Evolutionary conservation across 208 protist genomes (phyloP).

Genomic region (Vickermania spadyakhi): DNA sequence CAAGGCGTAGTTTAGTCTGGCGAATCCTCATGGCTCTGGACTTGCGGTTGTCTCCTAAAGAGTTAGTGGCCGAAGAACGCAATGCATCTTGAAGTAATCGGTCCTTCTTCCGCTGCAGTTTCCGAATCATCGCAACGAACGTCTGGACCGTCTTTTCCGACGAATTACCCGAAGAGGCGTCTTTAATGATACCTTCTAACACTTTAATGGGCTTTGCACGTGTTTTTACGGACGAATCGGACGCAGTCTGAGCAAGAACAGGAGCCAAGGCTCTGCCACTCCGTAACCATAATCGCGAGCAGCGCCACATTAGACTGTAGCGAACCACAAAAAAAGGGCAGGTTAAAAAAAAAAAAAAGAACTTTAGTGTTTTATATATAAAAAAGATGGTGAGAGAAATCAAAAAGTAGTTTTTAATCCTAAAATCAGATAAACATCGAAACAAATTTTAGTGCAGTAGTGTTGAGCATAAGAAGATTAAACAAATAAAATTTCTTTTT

Average conservation of each 20-base stretch:
- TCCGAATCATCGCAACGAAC: not conserved
- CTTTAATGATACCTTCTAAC: not conserved
- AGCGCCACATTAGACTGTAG: not conserved
- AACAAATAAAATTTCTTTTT: too few species aligned
- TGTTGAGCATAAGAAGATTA: too few species aligned
- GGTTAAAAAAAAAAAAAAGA: not conserved
- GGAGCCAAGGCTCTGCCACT: not conserved
- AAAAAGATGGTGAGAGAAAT: too few species aligned
- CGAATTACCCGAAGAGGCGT: not conserved
- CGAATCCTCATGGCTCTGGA: not conserved
- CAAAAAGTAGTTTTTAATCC: too few species aligned
- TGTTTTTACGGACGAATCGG: not conserved
- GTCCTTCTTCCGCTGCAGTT: not conserved
- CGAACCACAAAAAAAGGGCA: not conserved
- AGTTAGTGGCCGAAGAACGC: not conserved
- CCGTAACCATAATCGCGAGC: not conserved
- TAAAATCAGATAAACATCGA: too few species aligned
- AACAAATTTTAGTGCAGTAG: too few species aligned
- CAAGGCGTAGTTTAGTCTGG: not conserved
- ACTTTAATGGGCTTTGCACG: not conserved
- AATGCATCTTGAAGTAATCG: not conserved
- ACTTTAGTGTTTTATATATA: too few species aligned
- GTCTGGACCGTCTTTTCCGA: not conserved
- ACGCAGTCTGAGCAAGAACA: not conserved
- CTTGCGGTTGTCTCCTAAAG: not conserved